phyloP scores from a whole-genome alignment of 1,284 basidiomycete genomes.

The Trametes polyzona region DNA sequence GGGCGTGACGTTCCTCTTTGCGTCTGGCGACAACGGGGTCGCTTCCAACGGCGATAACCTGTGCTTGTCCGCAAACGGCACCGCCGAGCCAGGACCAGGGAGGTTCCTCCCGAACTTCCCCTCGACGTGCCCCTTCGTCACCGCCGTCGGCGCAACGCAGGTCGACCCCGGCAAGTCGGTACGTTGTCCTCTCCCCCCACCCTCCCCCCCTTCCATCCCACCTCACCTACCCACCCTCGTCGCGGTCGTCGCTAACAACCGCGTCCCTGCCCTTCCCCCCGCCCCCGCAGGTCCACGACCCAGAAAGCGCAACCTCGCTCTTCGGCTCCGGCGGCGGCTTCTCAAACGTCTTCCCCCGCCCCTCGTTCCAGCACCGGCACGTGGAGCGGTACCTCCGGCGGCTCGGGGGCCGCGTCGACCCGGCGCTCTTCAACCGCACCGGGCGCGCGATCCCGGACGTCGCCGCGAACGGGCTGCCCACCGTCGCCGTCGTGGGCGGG shows the following conservation, averaged over 20 bases:
- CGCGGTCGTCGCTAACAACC: too few relatives aligned
- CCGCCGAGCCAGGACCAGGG: slow-evolving; percentile 33
- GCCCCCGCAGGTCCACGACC: slow-evolving; percentile 2
- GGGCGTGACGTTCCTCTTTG: slow-evolving; percentile 54
- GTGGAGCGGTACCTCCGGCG: slow-evolving; percentile 8
- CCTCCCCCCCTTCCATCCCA: not conserved
- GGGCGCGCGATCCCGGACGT: slow-evolving; percentile 40
- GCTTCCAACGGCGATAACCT: slow-evolving; percentile 48
- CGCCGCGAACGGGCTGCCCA: slow-evolving; percentile 34
- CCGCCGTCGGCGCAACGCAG: slow-evolving; percentile 29
- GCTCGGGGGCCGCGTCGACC: slow-evolving; percentile 7
- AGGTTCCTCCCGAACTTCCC: slow-evolving; percentile 30
- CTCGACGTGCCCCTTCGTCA: slow-evolving; percentile 29
- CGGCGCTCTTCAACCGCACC: slow-evolving; percentile 10
- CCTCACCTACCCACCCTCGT: not conserved
- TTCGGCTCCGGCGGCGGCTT: slow-evolving; percentile 42
- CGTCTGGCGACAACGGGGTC: slow-evolving; percentile 56
- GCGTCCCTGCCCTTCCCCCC: too few relatives aligned
- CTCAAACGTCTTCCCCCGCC: slow-evolving; percentile 44
- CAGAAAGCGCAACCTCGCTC: slow-evolving; percentile 2
- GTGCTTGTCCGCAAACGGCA: slow-evolving; percentile 35
- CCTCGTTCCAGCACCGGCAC: slow-evolving; percentile 39
- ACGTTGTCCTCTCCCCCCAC: not conserved
- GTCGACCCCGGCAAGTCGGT: slow-evolving; percentile 24
- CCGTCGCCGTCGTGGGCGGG: slow-evolving; percentile 17